phyloP scores from a whole-genome alignment of 371 early-diverging fungal genomes.

The Zychaea mexicana region DNA sequence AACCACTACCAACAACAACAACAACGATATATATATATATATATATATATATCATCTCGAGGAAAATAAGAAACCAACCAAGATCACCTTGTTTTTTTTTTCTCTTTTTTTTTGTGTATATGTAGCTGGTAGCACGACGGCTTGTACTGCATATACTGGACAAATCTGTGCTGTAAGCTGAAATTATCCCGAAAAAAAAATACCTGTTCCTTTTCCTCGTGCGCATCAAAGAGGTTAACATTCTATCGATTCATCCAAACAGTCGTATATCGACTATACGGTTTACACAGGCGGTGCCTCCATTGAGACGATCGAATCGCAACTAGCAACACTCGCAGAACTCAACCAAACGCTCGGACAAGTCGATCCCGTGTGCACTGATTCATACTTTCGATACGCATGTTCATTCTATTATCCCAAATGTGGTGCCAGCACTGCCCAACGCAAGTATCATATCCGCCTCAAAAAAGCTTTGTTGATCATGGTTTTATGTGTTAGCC shows the following conservation, averaged over 20 bases:
- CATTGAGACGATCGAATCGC: constrained; percentile 26
- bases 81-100: not conserved
- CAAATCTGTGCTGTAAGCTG: constrained; percentile 14
- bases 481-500: too few species aligned
- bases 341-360: constrained; percentile 7
- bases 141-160: constrained; percentile 12
- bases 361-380: constrained; percentile 39
- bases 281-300: constrained; percentile 26
- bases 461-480: too few species aligned
- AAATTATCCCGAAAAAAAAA: not conserved
- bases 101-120: not conserved
- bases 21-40: too few species aligned
- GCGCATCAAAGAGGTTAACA: too few species aligned
- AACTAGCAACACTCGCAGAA: constrained; percentile 14
- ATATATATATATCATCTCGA: too few species aligned
- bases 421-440: constrained; percentile 22
- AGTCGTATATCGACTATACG: constrained; percentile 40
- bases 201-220: not conserved
- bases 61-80: not conserved
- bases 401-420: constrained; percentile 41
- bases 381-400: constrained; percentile 40
- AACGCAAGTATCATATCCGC: constrained; percentile 12
- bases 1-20: too few species aligned
- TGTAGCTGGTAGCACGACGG: not conserved
- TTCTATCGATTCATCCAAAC: too few species aligned